Percentiles rank a stretch among this genome's conserved stretches.
Conservation (phyloP, 1,284 basidiomycete genomes). For the Athelia psychrophila region DNA sequence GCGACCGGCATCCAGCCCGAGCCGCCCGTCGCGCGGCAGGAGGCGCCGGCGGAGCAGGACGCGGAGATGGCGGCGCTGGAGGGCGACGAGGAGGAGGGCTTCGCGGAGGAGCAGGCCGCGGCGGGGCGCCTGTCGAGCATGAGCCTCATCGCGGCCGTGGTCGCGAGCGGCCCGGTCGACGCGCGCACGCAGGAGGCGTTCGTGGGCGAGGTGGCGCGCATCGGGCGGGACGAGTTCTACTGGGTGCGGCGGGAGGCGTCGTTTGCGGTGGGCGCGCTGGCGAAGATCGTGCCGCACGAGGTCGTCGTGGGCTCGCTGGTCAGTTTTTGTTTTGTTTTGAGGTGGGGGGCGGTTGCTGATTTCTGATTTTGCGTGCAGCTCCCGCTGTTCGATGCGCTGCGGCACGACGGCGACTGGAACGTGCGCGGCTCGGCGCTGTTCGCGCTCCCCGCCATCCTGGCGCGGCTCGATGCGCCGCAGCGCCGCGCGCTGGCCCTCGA, state of each 20-base stretch:
- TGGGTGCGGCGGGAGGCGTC: constrained; percentile 91
- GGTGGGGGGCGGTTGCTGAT: constrained; percentile 5
- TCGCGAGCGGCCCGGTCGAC: constrained; percentile 64
- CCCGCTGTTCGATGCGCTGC: constrained; percentile 73
- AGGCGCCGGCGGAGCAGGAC: not conserved
- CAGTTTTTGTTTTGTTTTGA: constrained; percentile 22
- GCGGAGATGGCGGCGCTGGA: constrained; percentile 10
- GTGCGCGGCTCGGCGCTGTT: constrained; percentile 91
- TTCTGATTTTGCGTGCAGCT: constrained; percentile 44
- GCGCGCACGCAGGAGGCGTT: constrained; percentile 67
- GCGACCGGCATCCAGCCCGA: not conserved
- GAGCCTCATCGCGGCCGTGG: constrained; percentile 88
- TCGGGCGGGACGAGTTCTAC: constrained; percentile 75
- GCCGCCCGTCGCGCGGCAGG: not conserved
- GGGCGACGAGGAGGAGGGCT: constrained; percentile 33
- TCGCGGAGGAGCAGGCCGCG: constrained; percentile 67
- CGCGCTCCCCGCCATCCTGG: constrained; percentile 79
- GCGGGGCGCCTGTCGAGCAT: constrained; percentile 90
- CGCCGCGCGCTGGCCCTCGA: constrained; percentile 64
- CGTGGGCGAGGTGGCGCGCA: constrained; percentile 79
- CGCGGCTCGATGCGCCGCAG: constrained; percentile 53
- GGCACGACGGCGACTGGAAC: constrained; percentile 74
- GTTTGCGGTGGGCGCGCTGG: constrained; percentile 84
- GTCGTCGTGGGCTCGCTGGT: constrained; percentile 66
- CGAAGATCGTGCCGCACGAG: constrained; percentile 80